These are phyloP conservation scores for Karstenula rhodostoma DNA, from an alignment of 2,329 filamentous ascomycete species.

Conservation along the genomic window DNA sequence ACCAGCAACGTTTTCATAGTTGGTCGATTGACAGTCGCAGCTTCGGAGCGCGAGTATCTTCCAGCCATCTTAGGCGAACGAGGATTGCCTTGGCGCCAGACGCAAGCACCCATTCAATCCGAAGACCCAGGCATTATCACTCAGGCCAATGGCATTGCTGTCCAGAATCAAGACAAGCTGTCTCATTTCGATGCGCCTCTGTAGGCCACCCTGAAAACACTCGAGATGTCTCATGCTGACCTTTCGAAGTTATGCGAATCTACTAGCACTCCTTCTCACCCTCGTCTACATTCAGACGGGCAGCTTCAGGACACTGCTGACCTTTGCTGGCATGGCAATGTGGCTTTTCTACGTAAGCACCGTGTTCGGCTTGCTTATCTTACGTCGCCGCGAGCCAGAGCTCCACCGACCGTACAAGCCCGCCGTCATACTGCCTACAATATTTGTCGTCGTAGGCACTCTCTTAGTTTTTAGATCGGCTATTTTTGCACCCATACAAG, in stretches of 20 bases:
- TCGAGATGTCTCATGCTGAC: not conserved
- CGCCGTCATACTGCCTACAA: conserved; percentile 57
- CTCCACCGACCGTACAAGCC: conserved; percentile 66
- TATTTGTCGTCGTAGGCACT: conserved; percentile 66
- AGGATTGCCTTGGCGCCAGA: conserved; percentile 31
- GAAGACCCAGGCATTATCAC: not conserved
- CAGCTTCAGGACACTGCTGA: conserved; percentile 67
- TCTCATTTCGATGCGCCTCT: conserved; percentile 43
- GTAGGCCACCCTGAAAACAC: conserved; percentile 22
- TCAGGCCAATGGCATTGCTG: not conserved
- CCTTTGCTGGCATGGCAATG: conserved; percentile 53
- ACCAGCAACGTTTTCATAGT: conserved; percentile 70
- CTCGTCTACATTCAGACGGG: conserved; percentile 67
- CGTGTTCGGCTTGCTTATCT: conserved; percentile 65
- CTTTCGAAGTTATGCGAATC: conserved; percentile 37
- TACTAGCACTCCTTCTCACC: conserved; percentile 46
- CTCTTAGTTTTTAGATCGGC: conserved; percentile 68
- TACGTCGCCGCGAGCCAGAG: conserved; percentile 64
- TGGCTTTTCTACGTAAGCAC: conserved; percentile 72
- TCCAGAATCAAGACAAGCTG: conserved; percentile 3
- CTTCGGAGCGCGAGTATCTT: conserved; percentile 50
- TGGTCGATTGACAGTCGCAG: conserved; percentile 68
- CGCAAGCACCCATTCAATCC: not conserved
- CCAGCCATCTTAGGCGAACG: conserved; percentile 42
- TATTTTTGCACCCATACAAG: conserved; percentile 65